These are phyloP conservation scores for Penicillium tannophilum DNA, from an alignment of 495 filamentous ascomycete species.

Conservation along the genomic window DNA sequence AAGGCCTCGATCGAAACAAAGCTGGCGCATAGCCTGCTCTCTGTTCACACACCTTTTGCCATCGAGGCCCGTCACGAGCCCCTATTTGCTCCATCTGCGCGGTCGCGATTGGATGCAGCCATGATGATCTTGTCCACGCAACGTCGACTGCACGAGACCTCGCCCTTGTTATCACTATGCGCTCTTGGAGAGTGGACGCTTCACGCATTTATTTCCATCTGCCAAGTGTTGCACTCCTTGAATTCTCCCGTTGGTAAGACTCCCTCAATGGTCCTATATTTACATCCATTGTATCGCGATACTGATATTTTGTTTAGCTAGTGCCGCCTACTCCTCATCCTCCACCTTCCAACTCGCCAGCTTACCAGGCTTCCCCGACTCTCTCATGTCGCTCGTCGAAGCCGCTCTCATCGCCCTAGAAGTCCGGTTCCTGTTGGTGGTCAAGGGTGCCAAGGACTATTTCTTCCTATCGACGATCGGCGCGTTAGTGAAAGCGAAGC, in stretches of 20 bases:
- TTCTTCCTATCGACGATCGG: conserved; percentile 48
- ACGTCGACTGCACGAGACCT: conserved; percentile 36
- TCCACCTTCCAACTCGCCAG: conserved; percentile 30
- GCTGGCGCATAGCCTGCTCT: conserved; percentile 39
- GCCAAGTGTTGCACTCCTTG: conserved; percentile 38
- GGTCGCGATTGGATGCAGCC: conserved; percentile 42
- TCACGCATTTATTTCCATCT: conserved; percentile 42
- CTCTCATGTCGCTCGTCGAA: conserved; percentile 40
- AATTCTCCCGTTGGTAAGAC: conserved; percentile 15
- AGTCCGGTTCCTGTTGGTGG: conserved; percentile 34
- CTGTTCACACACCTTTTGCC: conserved; percentile 48
- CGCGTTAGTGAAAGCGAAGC: conserved; percentile 40
- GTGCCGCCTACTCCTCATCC: conserved; percentile 15
- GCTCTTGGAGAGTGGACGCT: conserved; percentile 45
- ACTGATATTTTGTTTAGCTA: conserved; percentile 9
- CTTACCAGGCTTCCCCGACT: conserved; percentile 40
- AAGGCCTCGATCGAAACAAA: conserved; percentile 41
- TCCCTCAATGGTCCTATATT: background rate
- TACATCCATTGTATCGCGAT: background rate
- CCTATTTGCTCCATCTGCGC: conserved; percentile 42
- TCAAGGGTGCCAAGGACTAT: conserved; percentile 50
- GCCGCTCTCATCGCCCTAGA: conserved; percentile 39
- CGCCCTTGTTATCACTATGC: conserved; percentile 39
- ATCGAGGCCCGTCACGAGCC: conserved; percentile 40
- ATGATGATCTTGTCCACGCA: conserved; percentile 44